Evolutionary conservation across 768 basidiomycete species (phyloP), one percentile per base, ranked within the genome.

Genomic region (Rhodotorula taiwanensis): DNA sequence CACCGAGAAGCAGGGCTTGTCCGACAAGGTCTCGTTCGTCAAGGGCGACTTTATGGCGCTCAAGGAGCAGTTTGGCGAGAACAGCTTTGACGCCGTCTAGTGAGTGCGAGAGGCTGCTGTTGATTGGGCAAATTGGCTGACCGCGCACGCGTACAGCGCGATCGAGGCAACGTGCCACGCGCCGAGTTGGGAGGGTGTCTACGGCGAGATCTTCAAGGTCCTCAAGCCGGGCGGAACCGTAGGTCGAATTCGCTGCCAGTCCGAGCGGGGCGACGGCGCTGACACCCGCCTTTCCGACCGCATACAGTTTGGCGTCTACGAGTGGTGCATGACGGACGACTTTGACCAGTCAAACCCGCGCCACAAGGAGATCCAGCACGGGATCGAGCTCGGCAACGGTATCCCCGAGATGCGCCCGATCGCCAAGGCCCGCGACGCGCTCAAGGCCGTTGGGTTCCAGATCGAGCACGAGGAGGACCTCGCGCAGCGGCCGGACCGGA

Each of bases 81-180:
- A 86, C 73, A 84, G 82, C 55, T 97, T 98, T 72, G 95, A 99
- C 79, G 95, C 95, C 56, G 89, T 91, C 89, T 64, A 50, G 83
- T 79, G 48, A 45, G 55, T 62, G 14, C 16, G 9, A 18, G 10
- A 1, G 9, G 27, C 36, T 50, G 39, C 18, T 42, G 15, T 89
- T 90, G 92, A n/a, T n/a, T n/a, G n/a, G n/a, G n/a, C n/a, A n/a
- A n/a, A n/a, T n/a, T n/a, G n/a, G n/a, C n/a, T n/a, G n/a, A n/a
- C n/a, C n/a, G n/a, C n/a, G n/a, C n/a, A n/a, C n/a, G n/a, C n/a
- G n/a, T n/a, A 36, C 94, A 95, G 58, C 74, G 92, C 93, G 51
- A 97, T 99, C 68, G 95, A 99, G 80, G 94, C 95, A 1, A 99
- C 95, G 31, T 87, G 87, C 41, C 95, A 99, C 73, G 92, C 95